phyloP scores from a whole-genome alignment of 1,139 yeast species.

The Nakaseomyces bracarensis region DNA sequence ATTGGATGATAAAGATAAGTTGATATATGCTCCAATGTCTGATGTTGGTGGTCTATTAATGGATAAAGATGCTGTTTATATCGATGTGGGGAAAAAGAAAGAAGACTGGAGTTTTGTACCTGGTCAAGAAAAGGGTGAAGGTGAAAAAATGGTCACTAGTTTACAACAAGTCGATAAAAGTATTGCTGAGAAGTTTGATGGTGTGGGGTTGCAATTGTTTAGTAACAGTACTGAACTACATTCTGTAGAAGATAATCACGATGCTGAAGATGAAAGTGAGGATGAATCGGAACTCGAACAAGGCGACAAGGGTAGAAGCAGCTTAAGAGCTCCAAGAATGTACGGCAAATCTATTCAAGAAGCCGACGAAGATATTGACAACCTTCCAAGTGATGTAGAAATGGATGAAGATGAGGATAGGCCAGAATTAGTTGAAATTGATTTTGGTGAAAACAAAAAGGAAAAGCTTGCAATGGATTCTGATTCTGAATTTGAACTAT shows the following conservation, averaged over 20 bases:
- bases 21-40: slow-evolving; percentile 98
- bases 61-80: slow-evolving; percentile 94
- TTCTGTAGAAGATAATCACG: slow-evolving; percentile 35
- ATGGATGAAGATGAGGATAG: slow-evolving; percentile 34
- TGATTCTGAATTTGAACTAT: slow-evolving; percentile 43
- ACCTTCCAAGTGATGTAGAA: slow-evolving; percentile 37
- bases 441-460: slow-evolving; percentile 38
- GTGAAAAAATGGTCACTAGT: slow-evolving; percentile 76
- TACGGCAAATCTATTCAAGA: slow-evolving; percentile 51
- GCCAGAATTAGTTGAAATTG: slow-evolving; percentile 41
- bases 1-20: slow-evolving; percentile 86
- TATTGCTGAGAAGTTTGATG: slow-evolving; percentile 53
- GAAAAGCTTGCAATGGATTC: slow-evolving; percentile 36
- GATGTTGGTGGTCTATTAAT: slow-evolving; percentile 97
- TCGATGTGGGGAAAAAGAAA: slow-evolving; percentile 60
- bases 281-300: slow-evolving; percentile 33
- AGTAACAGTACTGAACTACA: slow-evolving; percentile 49
- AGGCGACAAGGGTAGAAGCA: slow-evolving; percentile 44
- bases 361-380: slow-evolving; percentile 40
- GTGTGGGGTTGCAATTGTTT: slow-evolving; percentile 68
- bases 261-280: slow-evolving; percentile 35
- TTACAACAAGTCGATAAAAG: slow-evolving; percentile 64
- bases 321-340: slow-evolving; percentile 52
- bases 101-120: slow-evolving; percentile 46
- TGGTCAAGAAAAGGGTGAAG: slow-evolving; percentile 66